Conservation (phyloP, 495 filamentous ascomycete genomes). For the Hypoxylon subgilvum region DNA sequence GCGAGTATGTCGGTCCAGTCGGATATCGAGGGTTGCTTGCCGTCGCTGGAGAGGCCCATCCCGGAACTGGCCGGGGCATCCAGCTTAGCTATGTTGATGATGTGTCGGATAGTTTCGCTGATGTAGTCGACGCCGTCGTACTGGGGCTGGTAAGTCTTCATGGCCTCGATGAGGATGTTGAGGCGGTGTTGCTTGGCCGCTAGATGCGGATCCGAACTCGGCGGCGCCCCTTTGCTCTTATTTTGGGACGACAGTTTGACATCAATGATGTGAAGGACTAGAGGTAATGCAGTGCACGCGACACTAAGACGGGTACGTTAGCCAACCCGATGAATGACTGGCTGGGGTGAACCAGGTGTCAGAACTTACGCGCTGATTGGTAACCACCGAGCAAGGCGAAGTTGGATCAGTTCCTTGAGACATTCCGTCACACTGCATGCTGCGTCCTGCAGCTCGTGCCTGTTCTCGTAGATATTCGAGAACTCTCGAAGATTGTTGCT, state of each 20-base stretch:
- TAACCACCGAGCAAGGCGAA: slow-evolving; percentile 40
- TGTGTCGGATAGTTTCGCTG: slow-evolving; percentile 44
- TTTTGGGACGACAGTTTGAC: slow-evolving; percentile 42
- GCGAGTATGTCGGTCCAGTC: slow-evolving; percentile 46
- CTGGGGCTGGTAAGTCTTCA: slow-evolving; percentile 46
- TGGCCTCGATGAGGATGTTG: slow-evolving; percentile 47
- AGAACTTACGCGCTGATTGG: slow-evolving; percentile 44
- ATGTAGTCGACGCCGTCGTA: slow-evolving; percentile 46
- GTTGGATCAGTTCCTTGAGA: slow-evolving; percentile 42
- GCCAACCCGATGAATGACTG: neutral
- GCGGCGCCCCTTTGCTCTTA: slow-evolving; percentile 19
- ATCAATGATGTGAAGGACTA: slow-evolving; percentile 45
- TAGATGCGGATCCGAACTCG: slow-evolving; percentile 25
- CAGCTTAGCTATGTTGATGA: slow-evolving; percentile 41
- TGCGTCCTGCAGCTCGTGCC: slow-evolving; percentile 44
- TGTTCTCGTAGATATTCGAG: slow-evolving; percentile 43
- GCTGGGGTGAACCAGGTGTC: neutral
- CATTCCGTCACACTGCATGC: slow-evolving; percentile 45
- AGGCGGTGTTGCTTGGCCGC: slow-evolving; percentile 44
- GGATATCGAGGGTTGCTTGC: slow-evolving; percentile 34
- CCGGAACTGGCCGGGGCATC: slow-evolving; percentile 32
- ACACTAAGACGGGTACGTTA: slow-evolving; percentile 30
- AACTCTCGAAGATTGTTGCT: slow-evolving; percentile 33
- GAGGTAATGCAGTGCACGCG: slow-evolving; percentile 42
- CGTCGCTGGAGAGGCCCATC: slow-evolving; percentile 5